A percentile compares a stretch with the other conserved stretches of the same genome.
These are phyloP conservation scores for Trichosporon inkin DNA, from an alignment of 1,284 basidiomycete species.

Conservation along the genomic window DNA sequence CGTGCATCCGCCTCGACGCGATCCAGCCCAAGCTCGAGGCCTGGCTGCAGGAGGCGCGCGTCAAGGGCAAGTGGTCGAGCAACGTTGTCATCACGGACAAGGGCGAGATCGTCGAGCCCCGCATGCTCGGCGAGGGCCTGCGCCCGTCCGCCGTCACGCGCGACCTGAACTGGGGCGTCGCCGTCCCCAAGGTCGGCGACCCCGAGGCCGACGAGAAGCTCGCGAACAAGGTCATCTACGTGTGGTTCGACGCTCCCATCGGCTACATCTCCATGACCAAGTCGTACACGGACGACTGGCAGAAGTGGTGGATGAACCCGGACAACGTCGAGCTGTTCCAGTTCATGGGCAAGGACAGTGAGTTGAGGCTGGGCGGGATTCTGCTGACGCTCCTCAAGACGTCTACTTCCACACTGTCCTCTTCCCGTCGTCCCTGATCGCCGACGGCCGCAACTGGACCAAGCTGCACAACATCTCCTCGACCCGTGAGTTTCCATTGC, in stretches of 20 bases:
- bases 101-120: constrained; percentile 83
- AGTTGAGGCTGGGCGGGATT: too few species aligned
- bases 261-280: constrained; percentile 98
- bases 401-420: constrained; percentile 98
- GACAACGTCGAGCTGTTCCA: constrained; percentile 90
- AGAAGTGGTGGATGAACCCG: constrained; percentile 95
- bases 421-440: constrained; percentile 86
- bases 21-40: constrained; percentile 80
- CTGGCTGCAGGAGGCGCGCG: constrained; percentile 79
- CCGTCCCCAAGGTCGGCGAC: constrained; percentile 70
- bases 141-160: constrained; percentile 87
- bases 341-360: constrained; percentile 96
- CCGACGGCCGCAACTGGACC: constrained; percentile 88
- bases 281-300: constrained; percentile 91
- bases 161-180: constrained; percentile 95
- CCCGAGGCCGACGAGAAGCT: constrained; percentile 71
- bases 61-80: constrained; percentile 81
- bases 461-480: constrained; percentile 91
- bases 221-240: constrained; percentile 92
- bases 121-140: constrained; percentile 75
- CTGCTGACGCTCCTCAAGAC: constrained; percentile 53
- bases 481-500: constrained; percentile 61
- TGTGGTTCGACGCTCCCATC: constrained; percentile 96
- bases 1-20: constrained; percentile 82
- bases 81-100: constrained; percentile 85